Conservation (phyloP, 371 early-diverging fungal species). For the Syncephalis plumigaleata region DNA sequence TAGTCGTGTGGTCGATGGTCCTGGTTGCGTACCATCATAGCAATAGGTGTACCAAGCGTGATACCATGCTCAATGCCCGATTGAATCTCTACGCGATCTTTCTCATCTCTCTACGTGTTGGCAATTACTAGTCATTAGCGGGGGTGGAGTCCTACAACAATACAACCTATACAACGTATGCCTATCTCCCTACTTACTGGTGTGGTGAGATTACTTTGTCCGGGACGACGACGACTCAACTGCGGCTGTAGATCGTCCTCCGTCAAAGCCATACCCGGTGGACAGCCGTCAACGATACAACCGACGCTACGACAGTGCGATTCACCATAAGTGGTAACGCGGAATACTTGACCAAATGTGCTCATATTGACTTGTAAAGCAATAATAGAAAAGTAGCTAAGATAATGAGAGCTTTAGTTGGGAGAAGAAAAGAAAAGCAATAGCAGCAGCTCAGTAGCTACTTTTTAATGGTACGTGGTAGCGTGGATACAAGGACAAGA, state of each 20-base stretch:
- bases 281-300: slow-evolving; percentile 89
- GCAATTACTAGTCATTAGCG: too few relatives aligned
- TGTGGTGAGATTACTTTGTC: slow-evolving; percentile 87
- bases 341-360: slow-evolving; percentile 57
- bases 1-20: slow-evolving; percentile 95
- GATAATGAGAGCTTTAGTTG: too few relatives aligned
- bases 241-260: slow-evolving; percentile 88
- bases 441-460: too few relatives aligned
- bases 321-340: slow-evolving; percentile 94
- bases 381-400: too few relatives aligned
- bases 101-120: slow-evolving; percentile 85
- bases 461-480: too few relatives aligned
- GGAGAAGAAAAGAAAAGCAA: too few relatives aligned
- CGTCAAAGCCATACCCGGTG: slow-evolving; percentile 79
- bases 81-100: slow-evolving; percentile 77
- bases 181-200: slow-evolving; percentile 44
- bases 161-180: not conserved
- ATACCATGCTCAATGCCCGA: slow-evolving; percentile 88
- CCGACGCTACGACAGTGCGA: slow-evolving; percentile 96
- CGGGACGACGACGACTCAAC: slow-evolving; percentile 81
- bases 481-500: too few relatives aligned
- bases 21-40: slow-evolving; percentile 77
- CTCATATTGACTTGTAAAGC: slow-evolving; percentile 28
- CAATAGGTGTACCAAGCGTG: slow-evolving; percentile 90
- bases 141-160: not conserved